phyloP scores from a whole-genome alignment of 2,329 filamentous ascomycete genomes.

The Chaetomiaceae sp. region DNA sequence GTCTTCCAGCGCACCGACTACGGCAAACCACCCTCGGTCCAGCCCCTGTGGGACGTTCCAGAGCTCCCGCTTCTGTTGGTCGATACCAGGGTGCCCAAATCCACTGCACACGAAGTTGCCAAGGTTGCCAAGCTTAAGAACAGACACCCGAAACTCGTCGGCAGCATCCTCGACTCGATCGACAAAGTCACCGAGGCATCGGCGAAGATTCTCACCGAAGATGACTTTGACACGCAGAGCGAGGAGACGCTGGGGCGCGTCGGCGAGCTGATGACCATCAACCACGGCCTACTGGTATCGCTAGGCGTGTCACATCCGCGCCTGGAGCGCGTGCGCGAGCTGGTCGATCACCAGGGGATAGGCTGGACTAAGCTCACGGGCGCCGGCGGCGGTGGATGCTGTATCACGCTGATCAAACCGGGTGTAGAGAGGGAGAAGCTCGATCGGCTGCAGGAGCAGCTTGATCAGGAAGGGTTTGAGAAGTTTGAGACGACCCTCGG shows the following conservation, averaged over 20 bases:
- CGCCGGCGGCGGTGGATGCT: constrained; percentile 91
- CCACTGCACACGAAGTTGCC: constrained; percentile 76
- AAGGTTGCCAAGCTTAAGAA: constrained; percentile 75
- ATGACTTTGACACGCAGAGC: constrained; percentile 63
- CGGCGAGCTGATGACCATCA: constrained; percentile 86
- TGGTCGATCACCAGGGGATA: constrained; percentile 82
- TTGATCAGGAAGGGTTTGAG: constrained; percentile 69
- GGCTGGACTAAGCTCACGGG: constrained; percentile 98
- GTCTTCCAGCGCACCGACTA: constrained; percentile 81
- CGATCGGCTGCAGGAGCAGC: constrained; percentile 57
- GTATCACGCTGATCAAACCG: constrained; percentile 82
- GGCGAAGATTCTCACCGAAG: constrained; percentile 50
- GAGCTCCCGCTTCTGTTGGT: constrained; percentile 86
- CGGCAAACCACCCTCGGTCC: constrained; percentile 69
- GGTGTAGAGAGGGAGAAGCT: constrained; percentile 55
- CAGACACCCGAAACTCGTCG: constrained; percentile 70
- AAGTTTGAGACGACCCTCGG: constrained; percentile 87
- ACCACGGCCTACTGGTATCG: constrained; percentile 87
- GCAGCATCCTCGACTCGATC: constrained; percentile 78
- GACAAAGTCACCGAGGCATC: constrained; percentile 63
- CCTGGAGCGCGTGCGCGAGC: constrained; percentile 83
- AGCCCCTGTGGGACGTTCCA: constrained; percentile 79
- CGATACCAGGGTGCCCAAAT: constrained; percentile 83
- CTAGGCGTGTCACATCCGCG: constrained; percentile 92
- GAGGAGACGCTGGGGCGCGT: constrained; percentile 64